Conservation (phyloP, 1,284 basidiomycete genomes). For the Phylloboletellus chloephorus region DNA sequence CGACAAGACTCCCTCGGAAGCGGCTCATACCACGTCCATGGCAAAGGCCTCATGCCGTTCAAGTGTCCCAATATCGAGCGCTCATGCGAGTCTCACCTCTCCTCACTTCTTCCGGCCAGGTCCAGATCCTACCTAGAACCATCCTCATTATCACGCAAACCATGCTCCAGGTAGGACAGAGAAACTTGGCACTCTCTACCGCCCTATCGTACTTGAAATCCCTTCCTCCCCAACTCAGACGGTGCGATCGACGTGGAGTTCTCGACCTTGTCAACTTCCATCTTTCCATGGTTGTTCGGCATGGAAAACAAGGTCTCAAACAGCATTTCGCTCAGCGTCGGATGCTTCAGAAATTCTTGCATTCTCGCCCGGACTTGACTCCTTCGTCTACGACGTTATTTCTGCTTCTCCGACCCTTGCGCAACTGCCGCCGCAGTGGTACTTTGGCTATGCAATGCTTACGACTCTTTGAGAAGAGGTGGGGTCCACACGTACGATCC, state of each 20-base stretch:
- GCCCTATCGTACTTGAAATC: constrained; percentile 40
- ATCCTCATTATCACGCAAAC: constrained; percentile 35
- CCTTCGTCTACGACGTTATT: constrained; percentile 62
- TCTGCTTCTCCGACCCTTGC: constrained; percentile 51
- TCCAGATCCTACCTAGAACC: constrained; percentile 33
- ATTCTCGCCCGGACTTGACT: constrained; percentile 42
- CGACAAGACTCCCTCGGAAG: constrained; percentile 6
- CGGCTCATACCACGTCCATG: constrained; percentile 19
- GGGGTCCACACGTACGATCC: constrained; percentile 52
- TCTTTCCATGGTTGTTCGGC: constrained; percentile 35
- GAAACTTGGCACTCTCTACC: constrained; percentile 36
- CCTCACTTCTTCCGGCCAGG: constrained; percentile 22
- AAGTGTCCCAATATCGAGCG: constrained; percentile 22
- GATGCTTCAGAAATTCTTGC: constrained; percentile 41
- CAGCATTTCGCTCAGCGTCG: constrained; percentile 32
- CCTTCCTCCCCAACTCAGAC: constrained; percentile 37
- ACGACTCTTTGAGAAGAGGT: constrained; percentile 43
- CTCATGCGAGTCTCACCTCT: constrained; percentile 32
- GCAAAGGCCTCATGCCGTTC: constrained; percentile 6
- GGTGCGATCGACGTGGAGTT: constrained; percentile 30
- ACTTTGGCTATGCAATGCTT: constrained; percentile 45
- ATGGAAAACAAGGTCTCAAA: constrained; percentile 34
- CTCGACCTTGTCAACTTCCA: constrained; percentile 46
- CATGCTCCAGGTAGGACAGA: constrained; percentile 34
- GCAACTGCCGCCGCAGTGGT: constrained; percentile 43